A percentile compares a stretch with the other conserved stretches of the same genome.
Evolutionary conservation across 345 rosid species (phyloP).

Genomic region (Camelina neglecta): DNA sequence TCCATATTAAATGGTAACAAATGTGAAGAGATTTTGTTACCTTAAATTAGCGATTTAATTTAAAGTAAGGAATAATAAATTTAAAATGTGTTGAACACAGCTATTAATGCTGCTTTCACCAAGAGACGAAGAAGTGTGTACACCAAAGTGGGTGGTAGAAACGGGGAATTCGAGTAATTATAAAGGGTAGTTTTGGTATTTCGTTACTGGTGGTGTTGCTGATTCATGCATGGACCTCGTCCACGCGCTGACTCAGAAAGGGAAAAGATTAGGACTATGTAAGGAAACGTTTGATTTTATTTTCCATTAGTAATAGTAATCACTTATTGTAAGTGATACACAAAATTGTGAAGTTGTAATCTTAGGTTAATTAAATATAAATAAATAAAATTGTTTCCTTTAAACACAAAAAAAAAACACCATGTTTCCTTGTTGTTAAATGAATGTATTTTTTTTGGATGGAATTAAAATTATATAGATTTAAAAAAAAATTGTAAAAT

Average conservation of each 20-base stretch:
- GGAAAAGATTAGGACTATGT: background rate
- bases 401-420: too few relatives aligned
- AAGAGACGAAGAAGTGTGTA: background rate
- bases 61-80: too few relatives aligned
- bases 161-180: background rate
- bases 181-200: constrained; percentile 23
- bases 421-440: too few relatives aligned
- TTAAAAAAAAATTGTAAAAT: too few relatives aligned
- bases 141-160: constrained; percentile 8
- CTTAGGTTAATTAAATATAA: too few relatives aligned
- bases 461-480: too few relatives aligned
- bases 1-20: constrained; percentile 33
- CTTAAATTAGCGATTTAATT: background rate
- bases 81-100: constrained; percentile 32
- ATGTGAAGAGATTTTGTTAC: background rate
- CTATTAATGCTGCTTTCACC: background rate
- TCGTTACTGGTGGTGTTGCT: background rate
- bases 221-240: constrained; percentile 15
- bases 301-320: too few relatives aligned
- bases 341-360: too few relatives aligned
- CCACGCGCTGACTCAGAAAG: background rate
- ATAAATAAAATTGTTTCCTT: too few relatives aligned
- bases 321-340: too few relatives aligned
- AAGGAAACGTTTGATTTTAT: background rate
- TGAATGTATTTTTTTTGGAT: too few relatives aligned